phyloP scores from a whole-genome alignment of 805 yeast genomes.

The Phaffomyces thermotolerans region DNA sequence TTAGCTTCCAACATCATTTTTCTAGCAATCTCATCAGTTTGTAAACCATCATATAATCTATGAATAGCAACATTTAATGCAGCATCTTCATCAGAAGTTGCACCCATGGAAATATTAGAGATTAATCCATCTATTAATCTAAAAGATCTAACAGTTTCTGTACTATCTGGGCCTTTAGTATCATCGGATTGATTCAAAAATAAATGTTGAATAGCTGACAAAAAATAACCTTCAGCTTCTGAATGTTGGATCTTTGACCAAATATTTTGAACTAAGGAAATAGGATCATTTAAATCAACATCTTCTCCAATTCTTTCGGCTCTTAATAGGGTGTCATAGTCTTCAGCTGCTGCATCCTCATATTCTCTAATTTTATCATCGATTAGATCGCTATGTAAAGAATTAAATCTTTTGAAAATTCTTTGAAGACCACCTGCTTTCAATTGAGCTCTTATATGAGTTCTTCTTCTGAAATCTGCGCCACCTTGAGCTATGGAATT shows the following conservation, averaged over 20 bases:
- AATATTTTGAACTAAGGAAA: conserved; percentile 55
- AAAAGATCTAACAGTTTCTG: conserved; percentile 44
- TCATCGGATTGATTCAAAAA: conserved; percentile 32
- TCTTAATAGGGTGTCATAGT: conserved; percentile 37
- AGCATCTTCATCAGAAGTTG: conserved; percentile 43
- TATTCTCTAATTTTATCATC: conserved; percentile 61
- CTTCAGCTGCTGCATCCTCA: conserved; percentile 47
- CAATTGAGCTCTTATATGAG: conserved; percentile 53
- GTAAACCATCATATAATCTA: conserved; percentile 58
- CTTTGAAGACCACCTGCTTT: conserved; percentile 48
- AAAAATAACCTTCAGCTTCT: conserved; percentile 42
- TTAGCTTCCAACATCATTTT: conserved; percentile 57
- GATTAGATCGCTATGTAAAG: conserved; percentile 49
- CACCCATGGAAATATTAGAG: conserved; percentile 51
- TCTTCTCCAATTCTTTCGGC: conserved; percentile 30
- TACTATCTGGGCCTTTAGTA: conserved; percentile 38
- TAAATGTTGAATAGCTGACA: conserved; percentile 48
- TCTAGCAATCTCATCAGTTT: conserved; percentile 80
- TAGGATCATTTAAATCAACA: conserved; percentile 49
- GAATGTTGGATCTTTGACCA: conserved; percentile 52
- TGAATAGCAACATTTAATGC: conserved; percentile 74
- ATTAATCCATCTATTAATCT: conserved; percentile 59
- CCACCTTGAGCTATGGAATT: conserved; percentile 49
- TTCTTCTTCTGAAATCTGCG: conserved; percentile 34
- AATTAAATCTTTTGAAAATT: conserved; percentile 44